Evolutionary conservation across 305 asterid species (phyloP).

Genomic region (Nicotiana rustica): DNA sequence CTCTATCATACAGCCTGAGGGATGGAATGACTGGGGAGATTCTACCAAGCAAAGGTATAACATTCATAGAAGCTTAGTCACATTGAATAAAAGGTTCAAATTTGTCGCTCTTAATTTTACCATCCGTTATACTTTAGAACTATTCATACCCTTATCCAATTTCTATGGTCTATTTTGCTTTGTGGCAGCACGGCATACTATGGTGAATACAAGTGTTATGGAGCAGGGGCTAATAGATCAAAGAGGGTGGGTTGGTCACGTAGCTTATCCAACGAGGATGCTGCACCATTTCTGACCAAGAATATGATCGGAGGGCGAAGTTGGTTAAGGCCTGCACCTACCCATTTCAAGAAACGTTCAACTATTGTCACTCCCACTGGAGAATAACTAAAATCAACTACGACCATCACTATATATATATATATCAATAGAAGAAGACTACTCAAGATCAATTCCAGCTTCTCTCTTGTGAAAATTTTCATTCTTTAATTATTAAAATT

Average conservation of each 20-base stretch:
- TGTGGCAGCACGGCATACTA: conserved; percentile 48
- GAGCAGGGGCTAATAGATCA: conserved; percentile 52
- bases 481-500: background rate
- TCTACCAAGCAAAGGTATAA: conserved; percentile 47
- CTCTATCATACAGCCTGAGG: conserved; percentile 46
- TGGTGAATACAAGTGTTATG: conserved; percentile 61
- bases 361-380: conserved; percentile 6
- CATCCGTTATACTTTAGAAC: too few relatives aligned
- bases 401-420: too few relatives aligned
- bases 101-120: too few relatives aligned
- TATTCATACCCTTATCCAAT: too few relatives aligned
- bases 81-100: background rate
- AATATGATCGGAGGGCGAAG: conserved; percentile 53
- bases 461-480: too few relatives aligned
- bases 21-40: conserved; percentile 62
- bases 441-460: background rate
- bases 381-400: background rate
- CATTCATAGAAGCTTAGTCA: background rate
- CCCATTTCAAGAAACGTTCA: conserved; percentile 41
- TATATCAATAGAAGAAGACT: background rate
- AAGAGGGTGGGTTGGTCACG: conserved; percentile 58
- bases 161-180: background rate
- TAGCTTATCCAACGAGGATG: conserved; percentile 47
- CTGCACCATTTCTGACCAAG: conserved; percentile 51
- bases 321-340: conserved; percentile 57